A percentile compares a stretch with the other conserved stretches of the same genome.
phyloP scores from a whole-genome alignment of 2,329 filamentous ascomycete species.

The Pseudopyricularia cyperi region DNA sequence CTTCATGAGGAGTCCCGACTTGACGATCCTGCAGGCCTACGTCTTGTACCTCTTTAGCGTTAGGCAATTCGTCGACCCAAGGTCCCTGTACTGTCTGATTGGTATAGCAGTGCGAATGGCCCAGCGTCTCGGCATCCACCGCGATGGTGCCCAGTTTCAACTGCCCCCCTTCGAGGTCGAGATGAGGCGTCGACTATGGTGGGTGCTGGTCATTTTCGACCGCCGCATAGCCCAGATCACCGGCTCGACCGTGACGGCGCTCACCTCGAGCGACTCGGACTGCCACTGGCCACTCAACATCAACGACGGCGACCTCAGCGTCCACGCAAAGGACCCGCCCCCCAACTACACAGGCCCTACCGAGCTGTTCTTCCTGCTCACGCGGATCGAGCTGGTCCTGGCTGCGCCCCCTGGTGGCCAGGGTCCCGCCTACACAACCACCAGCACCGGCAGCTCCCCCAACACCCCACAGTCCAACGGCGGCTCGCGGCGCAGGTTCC shows the following conservation, averaged over 20 bases:
- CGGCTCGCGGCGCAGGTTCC: constrained; percentile 12
- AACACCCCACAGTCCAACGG: constrained; percentile 10
- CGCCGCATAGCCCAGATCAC: constrained; percentile 55
- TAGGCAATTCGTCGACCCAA: constrained; percentile 45
- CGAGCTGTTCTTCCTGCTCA: constrained; percentile 47
- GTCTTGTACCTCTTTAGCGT: constrained; percentile 49
- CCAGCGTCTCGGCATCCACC: constrained; percentile 56
- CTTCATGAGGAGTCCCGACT: constrained; percentile 52
- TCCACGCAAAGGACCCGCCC: constrained; percentile 41
- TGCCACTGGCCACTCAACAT: constrained; percentile 47
- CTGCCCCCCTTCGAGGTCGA: constrained; percentile 50
- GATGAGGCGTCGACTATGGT: constrained; percentile 61
- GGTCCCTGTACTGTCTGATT: constrained; percentile 46
- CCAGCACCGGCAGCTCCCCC: constrained; percentile 14
- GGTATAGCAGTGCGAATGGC: constrained; percentile 55
- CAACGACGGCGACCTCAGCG: constrained; percentile 46
- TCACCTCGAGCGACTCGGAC: constrained; percentile 36
- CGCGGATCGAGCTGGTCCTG: constrained; percentile 42
- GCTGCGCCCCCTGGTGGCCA: constrained; percentile 21
- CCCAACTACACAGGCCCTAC: constrained; percentile 35
- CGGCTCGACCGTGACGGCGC: constrained; percentile 41
- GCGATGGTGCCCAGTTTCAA: constrained; percentile 39
- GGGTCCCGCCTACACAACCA: neutral
- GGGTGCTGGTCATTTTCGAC: constrained; percentile 58
- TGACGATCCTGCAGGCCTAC: constrained; percentile 54